Evolutionary conservation across 129 eudicot genomes (phyloP).

Genomic region (Mikania micrantha): DNA sequence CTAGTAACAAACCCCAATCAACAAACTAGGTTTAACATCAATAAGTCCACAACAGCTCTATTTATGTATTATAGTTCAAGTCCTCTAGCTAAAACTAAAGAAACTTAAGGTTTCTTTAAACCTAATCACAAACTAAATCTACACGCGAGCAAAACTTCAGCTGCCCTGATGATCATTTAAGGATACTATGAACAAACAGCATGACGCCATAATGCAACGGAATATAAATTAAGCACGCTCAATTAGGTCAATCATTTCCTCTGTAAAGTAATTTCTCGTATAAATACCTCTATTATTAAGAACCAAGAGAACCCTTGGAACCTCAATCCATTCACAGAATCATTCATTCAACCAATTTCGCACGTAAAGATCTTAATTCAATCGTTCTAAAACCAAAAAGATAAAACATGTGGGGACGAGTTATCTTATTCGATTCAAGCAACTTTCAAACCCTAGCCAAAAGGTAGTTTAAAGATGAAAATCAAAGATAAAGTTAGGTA

Average conservation of each 20-base stretch:
- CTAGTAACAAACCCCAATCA: neutral
- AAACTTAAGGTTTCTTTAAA: neutral
- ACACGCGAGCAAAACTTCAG: neutral
- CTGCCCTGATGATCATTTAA: neutral
- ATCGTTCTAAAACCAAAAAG: neutral
- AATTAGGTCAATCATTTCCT: neutral
- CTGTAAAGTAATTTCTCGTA: neutral
- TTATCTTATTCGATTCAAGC: neutral
- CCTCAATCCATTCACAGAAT: neutral
- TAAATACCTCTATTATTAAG: neutral
- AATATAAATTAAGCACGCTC: neutral
- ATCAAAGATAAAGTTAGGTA: neutral
- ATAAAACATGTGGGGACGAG: neutral
- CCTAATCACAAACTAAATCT: neutral
- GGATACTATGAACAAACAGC: neutral
- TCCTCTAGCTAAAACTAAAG: neutral
- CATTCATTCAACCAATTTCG: neutral
- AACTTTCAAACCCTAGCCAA: neutral
- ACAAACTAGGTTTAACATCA: neutral
- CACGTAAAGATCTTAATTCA: neutral
- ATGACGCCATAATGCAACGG: neutral
- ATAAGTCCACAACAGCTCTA: neutral
- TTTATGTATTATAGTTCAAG: neutral
- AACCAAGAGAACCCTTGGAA: conserved; percentile 10
- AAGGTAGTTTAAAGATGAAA: neutral